Evolutionary conservation across 2,329 filamentous ascomycete species (phyloP), one percentile per base, ranked within the genome.

Genomic region (Trichoderma sp.): DNA sequence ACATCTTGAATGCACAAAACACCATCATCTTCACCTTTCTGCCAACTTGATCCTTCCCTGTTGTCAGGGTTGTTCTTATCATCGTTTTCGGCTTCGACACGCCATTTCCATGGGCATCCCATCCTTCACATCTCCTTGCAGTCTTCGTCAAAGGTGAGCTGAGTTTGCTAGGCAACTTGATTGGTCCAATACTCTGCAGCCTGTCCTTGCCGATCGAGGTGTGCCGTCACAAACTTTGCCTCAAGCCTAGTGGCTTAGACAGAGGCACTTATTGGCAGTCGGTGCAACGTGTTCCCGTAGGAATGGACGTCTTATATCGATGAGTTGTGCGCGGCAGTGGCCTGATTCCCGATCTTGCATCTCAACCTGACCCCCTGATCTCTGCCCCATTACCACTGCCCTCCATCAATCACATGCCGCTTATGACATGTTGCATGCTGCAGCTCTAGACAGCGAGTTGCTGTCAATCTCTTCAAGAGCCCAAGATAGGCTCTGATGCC

Each of bases 111-210:
- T 41, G 35, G 29, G 56, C 60, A 29, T 27, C 14, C 33, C 14
- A 27, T 68, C 27, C 18, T 14, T 62, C 64, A 45, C 21, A 50
- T 27, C 14, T 21, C 69, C 60, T 21, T 53, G 69, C 73, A 71
- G 59, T 45, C 64, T 64, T 63, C 27, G 60, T 63, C 38, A 65
- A 71, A 75, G 73, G 73, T 75, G 73, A 72, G 69, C 69, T 63
- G 69, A 72, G 41, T 33, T 56, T 63, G 41, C 56, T 14, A 27
- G 59, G 41, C 41, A 21, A 63, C 29, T 75, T 75, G 74, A 75
- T 75, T 75, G 66, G 74, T 21, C 60, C 29, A 65, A 65, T 38
- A 45, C 33, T 50, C 27, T 69, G 60, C 74, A 41, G 53, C 53
- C 53, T 67, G 53, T 31, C 64, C 53, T 33, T 63, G 71, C 62